Conservation (phyloP, 371 early-diverging fungal species). For the Saksenaea vasiformis region DNA sequence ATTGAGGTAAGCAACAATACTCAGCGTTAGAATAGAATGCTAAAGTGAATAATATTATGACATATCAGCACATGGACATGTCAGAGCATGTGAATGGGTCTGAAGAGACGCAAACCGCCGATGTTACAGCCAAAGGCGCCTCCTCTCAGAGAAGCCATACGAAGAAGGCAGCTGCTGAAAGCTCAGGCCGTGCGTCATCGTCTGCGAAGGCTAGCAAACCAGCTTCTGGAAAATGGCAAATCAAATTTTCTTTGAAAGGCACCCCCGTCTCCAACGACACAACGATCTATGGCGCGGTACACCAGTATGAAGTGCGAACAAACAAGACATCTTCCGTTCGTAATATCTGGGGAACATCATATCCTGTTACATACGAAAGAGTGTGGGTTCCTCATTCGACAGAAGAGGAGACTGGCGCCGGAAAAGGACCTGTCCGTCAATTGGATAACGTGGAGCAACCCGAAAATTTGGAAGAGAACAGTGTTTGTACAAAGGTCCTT, state of each 20-base stretch:
- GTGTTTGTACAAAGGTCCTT: conserved; percentile 48
- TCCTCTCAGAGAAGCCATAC: background rate
- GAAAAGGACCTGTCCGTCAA: conserved; percentile 10
- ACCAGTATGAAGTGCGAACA: conserved; percentile 45
- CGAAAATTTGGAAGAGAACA: conserved; percentile 18
- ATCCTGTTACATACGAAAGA: conserved; percentile 56
- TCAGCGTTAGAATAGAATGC: background rate
- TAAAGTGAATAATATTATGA: background rate
- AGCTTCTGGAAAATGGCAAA: conserved; percentile 44
- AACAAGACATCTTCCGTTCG: conserved; percentile 23
- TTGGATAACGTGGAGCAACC: conserved; percentile 21
- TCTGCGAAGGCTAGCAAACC: background rate
- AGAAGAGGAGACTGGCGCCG: background rate
- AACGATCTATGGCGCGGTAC: conserved; percentile 67
- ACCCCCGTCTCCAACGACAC: conserved; percentile 51
- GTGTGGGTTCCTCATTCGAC: conserved; percentile 30
- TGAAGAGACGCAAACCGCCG: background rate
- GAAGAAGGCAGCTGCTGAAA: background rate
- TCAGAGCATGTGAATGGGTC: background rate
- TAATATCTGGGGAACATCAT: conserved; percentile 52
- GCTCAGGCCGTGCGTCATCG: background rate
- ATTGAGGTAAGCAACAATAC: background rate
- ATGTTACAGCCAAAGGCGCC: background rate
- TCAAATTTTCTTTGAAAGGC: conserved; percentile 55
- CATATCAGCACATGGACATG: background rate